Evolutionary conservation across 2,329 filamentous ascomycete species (phyloP), one percentile per base, ranked within the genome.

Genomic region (Aspergillus awamori): DNA sequence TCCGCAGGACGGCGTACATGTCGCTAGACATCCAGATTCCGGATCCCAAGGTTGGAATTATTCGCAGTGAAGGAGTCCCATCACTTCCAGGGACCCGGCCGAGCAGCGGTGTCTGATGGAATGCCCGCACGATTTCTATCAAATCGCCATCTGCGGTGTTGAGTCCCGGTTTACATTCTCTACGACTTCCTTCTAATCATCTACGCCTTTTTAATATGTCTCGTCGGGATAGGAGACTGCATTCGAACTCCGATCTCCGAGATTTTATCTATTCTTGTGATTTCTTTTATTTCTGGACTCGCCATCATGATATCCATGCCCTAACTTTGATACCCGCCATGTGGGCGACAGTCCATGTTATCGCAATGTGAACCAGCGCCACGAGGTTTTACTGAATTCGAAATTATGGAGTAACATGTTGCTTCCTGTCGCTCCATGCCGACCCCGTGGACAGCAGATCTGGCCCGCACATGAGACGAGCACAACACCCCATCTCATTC

Each of bases 1-100:
- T 97, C 67, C 85, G 93, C 69, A 85, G 88, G 70, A 96, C 93
- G 41, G 94, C 91, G 1, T 97, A 97, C 76, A 89, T 97, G 87
- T 93, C 76, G 41, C 63, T 82, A 28, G 81, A 83, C 63, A 81
- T 83, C 39, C 80, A 83, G 65, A 81, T 83, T 33, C 81, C 80
- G 0, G 81, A 83, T 68, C 81, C 81, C 8, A 80, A 82, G 64
- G 75, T 82, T 15, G 77, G 79, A 49, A 74, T 81, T 24, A 75
- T 81, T 30, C 76, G 71, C 45, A 76, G 71, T 41, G 76, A 78
- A 45, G 72, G 64, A 4, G 67, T 63, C 17, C 51, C 67, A 15
- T 79, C 77, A 1, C 61, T 73, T 24, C 70, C 73, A 4, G 73
- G 72, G 39, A 77, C 73, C 43, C 69, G 75, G 57, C 76, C 75